Evolutionary conservation across 441 rosid species (phyloP).

Genomic region (Erodium chrysanthum): DNA sequence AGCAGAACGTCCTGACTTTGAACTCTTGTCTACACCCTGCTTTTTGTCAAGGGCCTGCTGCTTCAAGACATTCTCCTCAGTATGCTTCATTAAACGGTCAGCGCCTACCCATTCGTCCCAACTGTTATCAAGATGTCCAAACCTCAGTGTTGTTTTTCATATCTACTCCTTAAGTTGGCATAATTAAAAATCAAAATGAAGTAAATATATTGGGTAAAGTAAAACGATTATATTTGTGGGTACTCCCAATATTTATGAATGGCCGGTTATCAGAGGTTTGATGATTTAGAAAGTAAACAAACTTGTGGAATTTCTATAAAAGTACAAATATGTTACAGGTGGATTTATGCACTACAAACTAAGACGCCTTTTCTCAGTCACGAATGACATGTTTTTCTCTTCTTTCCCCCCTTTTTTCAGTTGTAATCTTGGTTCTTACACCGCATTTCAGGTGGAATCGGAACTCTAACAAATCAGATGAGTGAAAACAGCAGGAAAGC

Average conservation of each 20-base stretch:
- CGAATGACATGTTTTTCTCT: no score
- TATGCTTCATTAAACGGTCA: slow-evolving; percentile 71
- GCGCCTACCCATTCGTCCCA: slow-evolving; percentile 99
- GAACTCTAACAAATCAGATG: slow-evolving; percentile 13
- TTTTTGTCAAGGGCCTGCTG: slow-evolving; percentile 79
- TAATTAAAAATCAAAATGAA: background rate
- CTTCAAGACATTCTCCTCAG: slow-evolving; percentile 72
- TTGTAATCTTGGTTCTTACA: background rate
- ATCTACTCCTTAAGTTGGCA: slow-evolving; percentile 22
- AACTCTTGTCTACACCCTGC: slow-evolving; percentile 65
- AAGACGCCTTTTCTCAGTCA: no score
- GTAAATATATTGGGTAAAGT: background rate
- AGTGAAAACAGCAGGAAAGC: slow-evolving; percentile 21
- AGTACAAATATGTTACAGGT: background rate
- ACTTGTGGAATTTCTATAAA: background rate
- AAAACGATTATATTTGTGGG: background rate
- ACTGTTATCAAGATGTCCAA: slow-evolving; percentile 67
- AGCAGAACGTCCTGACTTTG: slow-evolving; percentile 63
- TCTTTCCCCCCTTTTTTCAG: no score
- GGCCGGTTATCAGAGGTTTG: background rate
- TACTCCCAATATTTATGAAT: background rate
- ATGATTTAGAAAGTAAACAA: background rate
- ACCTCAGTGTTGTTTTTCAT: slow-evolving; percentile 40
- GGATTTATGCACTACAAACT: background rate
- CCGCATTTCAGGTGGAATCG: slow-evolving; percentile 13